Conservation (phyloP, 768 basidiomycete genomes). For the Lyophyllum decastes region DNA sequence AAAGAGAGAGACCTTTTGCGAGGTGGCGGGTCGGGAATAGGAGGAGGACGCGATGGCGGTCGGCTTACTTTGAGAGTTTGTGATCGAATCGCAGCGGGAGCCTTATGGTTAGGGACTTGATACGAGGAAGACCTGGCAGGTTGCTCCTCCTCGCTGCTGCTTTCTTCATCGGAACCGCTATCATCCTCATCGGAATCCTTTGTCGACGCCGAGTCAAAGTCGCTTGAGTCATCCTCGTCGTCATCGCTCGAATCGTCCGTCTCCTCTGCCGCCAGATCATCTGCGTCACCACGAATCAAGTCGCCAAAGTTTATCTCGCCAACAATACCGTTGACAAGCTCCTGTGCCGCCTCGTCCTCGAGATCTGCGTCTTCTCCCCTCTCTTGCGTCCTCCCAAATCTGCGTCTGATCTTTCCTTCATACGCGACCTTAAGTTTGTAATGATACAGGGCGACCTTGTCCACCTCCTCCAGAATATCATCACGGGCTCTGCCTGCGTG, state of each 20-base stretch:
- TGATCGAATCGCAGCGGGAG: slow-evolving; percentile 13
- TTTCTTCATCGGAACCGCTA: slow-evolving; percentile 19
- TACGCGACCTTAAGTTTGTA: slow-evolving; percentile 92
- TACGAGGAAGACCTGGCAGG: not conserved
- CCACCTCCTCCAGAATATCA: slow-evolving; percentile 81
- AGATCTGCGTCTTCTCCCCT: slow-evolving; percentile 53
- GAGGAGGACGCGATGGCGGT: not conserved
- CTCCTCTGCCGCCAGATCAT: slow-evolving; percentile 80
- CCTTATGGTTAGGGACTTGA: slow-evolving; percentile 5
- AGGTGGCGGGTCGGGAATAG: slow-evolving; percentile 15
- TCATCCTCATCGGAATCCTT: slow-evolving; percentile 19
- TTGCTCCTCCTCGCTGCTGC: slow-evolving; percentile 31
- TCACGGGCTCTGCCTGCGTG: slow-evolving; percentile 76
- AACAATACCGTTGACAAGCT: slow-evolving; percentile 79
- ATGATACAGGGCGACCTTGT: slow-evolving; percentile 88
- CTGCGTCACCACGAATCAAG: slow-evolving; percentile 73
- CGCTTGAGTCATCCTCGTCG: slow-evolving; percentile 26
- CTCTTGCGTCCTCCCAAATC: slow-evolving; percentile 67
- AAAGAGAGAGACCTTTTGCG: slow-evolving; percentile 47
- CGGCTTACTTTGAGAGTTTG: slow-evolving; percentile 11
- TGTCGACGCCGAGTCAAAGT: slow-evolving; percentile 32
- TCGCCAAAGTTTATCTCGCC: slow-evolving; percentile 83
- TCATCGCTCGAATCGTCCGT: slow-evolving; percentile 48
- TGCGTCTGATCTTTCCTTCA: slow-evolving; percentile 86
- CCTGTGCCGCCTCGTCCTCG: slow-evolving; percentile 83